phyloP scores from a whole-genome alignment of 1,139 yeast species.

The Meyerozyma guilliermondii region DNA sequence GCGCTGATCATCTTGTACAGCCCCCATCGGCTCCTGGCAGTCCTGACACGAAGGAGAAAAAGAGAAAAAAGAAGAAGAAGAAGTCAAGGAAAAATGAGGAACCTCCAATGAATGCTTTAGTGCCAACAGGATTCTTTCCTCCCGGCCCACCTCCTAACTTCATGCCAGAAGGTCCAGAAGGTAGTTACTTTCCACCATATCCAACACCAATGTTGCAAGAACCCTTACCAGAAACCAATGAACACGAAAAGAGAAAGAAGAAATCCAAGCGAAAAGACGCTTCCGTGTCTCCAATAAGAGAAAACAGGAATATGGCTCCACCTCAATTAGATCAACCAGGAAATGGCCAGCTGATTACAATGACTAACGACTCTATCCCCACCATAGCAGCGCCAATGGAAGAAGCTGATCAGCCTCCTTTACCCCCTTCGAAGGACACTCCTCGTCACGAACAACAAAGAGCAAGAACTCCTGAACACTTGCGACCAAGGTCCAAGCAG shows the following conservation, averaged over 20 bases:
- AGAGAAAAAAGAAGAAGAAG: constrained; percentile 16
- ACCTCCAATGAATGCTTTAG: constrained; percentile 2
- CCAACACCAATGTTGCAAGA: background rate
- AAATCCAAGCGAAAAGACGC: constrained; percentile 7
- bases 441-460: background rate
- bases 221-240: constrained; percentile 4
- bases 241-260: constrained; percentile 10
- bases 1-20: background rate
- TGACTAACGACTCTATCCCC: background rate
- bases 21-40: background rate
- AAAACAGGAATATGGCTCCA: background rate
- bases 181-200: background rate
- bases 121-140: constrained; percentile 1
- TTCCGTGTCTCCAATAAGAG: background rate
- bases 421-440: background rate
- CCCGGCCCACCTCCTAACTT: constrained; percentile 2
- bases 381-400: background rate
- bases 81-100: constrained; percentile 2
- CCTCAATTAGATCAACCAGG: background rate
- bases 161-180: background rate
- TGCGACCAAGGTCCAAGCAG: background rate
- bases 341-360: background rate
- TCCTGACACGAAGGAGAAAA: constrained; percentile 14
- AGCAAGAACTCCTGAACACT: background rate
- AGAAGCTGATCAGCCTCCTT: background rate